Evolutionary conservation across 345 rosid species (phyloP).

Genomic region (Syzygium grande): DNA sequence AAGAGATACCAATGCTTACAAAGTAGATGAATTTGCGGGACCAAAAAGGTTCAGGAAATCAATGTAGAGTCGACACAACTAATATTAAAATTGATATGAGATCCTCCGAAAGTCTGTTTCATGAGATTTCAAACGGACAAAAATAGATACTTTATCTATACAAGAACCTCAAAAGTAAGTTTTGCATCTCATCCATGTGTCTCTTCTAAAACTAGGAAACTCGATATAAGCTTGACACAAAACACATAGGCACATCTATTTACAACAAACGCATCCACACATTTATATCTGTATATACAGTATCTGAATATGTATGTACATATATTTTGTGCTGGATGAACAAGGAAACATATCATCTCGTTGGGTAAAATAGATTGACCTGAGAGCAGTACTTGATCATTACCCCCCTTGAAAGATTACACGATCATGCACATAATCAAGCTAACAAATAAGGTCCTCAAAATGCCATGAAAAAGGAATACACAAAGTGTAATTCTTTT

Average conservation of each 20-base stretch:
- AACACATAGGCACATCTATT: not conserved
- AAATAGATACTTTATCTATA: not conserved
- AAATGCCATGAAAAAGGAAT: not conserved
- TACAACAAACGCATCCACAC: not conserved
- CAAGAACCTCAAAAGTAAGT: not conserved
- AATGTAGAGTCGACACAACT: not conserved
- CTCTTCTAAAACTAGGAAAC: not conserved
- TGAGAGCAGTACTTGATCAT: not conserved
- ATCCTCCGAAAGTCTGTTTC: not conserved
- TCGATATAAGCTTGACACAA: not conserved
- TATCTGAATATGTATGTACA: not conserved
- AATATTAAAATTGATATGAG: not conserved
- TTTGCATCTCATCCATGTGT: not conserved
- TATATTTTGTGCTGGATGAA: not conserved
- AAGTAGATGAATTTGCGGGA: not conserved
- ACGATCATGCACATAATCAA: not conserved
- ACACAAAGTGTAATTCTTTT: not conserved
- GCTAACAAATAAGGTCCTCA: not conserved
- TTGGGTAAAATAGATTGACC: not conserved
- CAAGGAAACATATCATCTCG: not conserved
- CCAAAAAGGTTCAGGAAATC: not conserved
- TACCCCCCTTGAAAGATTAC: not conserved
- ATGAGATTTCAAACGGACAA: not conserved
- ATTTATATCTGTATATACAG: not conserved
- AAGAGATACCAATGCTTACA: not conserved